Evolutionary conservation across 441 rosid species (phyloP).

Genomic region (Erodium texanum): DNA sequence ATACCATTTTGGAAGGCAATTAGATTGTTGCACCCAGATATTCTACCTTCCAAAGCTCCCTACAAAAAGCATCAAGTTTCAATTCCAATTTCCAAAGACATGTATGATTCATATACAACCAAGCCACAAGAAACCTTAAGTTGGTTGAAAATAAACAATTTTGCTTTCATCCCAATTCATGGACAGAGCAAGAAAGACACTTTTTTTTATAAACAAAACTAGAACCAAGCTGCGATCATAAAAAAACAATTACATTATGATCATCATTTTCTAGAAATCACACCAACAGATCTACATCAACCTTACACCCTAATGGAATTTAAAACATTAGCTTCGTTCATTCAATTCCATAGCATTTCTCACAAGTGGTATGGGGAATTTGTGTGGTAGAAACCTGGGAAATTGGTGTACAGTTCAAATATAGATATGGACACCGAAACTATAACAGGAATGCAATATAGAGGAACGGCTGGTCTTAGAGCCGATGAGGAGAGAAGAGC

Average conservation of each 20-base stretch:
- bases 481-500: not conserved
- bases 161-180: not conserved
- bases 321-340: not conserved
- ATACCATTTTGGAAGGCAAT: not conserved
- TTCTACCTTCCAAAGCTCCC: not conserved
- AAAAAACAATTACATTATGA: not conserved
- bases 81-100: not conserved
- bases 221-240: not conserved
- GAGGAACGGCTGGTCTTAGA: not conserved
- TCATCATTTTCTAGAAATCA: not conserved
- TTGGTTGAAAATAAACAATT: not conserved
- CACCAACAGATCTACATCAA: not conserved
- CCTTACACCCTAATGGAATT: not conserved
- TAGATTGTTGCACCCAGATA: not conserved
- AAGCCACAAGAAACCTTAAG: not conserved
- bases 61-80: not conserved
- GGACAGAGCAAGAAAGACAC: not conserved
- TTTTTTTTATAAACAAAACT: too few species aligned
- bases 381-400: not conserved
- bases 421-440: not conserved
- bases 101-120: not conserved
- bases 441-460: not conserved
- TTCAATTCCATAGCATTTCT: not conserved
- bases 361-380: not conserved
- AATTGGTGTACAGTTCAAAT: not conserved